Conservation (phyloP, 495 filamentous ascomycete genomes). For the Clavariopsis aquatica region DNA sequence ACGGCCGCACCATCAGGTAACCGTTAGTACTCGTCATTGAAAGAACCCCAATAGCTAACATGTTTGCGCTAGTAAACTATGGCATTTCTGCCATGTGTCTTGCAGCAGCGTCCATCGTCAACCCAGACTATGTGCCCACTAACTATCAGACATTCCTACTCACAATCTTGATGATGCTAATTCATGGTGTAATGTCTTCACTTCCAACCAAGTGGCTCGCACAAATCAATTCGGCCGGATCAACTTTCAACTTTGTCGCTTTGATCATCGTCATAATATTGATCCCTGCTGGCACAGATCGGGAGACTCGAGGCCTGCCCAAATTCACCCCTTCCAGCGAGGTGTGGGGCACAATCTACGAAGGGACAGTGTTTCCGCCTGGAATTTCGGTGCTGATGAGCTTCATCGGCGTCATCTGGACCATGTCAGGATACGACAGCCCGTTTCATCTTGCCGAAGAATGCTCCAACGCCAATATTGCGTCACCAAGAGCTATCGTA, state of each 20-base stretch:
- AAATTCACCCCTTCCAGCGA: conserved; percentile 63
- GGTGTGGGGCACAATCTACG: conserved; percentile 72
- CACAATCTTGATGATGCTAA: conserved; percentile 67
- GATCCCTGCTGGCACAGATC: conserved; percentile 56
- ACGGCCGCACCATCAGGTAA: conserved; percentile 36
- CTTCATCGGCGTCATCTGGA: conserved; percentile 69
- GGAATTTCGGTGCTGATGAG: conserved; percentile 75
- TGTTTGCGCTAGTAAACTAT: conserved; percentile 51
- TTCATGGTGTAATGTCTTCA: conserved; percentile 70
- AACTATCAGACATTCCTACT: conserved; percentile 72
- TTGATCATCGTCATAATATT: conserved; percentile 67
- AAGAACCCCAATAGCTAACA: not conserved
- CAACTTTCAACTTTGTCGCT: conserved; percentile 72
- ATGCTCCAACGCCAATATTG: conserved; percentile 74
- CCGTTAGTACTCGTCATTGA: not conserved
- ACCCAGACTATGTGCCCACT: conserved; percentile 65
- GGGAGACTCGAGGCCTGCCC: conserved; percentile 52
- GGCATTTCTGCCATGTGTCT: conserved; percentile 70
- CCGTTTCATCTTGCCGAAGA: conserved; percentile 78
- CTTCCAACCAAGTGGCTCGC: conserved; percentile 76
- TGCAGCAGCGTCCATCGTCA: conserved; percentile 66
- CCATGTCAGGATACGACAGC: conserved; percentile 70
- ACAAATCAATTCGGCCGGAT: conserved; percentile 73
- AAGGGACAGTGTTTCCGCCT: conserved; percentile 68
- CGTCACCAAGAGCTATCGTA: conserved; percentile 75